phyloP scores from a whole-genome alignment of 441 rosid genomes.

The Arabidopsis lyrata region DNA sequence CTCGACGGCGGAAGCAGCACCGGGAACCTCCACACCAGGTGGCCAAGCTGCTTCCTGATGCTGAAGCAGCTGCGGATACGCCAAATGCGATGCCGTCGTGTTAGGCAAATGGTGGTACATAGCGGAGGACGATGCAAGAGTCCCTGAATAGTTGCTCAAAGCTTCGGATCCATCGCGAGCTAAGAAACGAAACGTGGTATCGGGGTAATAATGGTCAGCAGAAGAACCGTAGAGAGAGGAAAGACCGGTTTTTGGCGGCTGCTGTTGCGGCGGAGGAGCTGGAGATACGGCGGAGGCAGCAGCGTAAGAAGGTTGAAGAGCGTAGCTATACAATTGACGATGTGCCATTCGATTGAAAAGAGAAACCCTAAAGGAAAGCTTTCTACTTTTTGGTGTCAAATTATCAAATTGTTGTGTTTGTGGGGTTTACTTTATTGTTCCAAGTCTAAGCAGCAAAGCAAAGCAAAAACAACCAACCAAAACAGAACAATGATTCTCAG shows the following conservation, averaged over 20 bases:
- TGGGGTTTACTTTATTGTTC: constrained; percentile 28
- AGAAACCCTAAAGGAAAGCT: constrained; percentile 47
- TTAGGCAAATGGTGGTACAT: constrained; percentile 50
- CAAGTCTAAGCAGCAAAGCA: constrained; percentile 19
- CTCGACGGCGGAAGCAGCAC: constrained; percentile 52
- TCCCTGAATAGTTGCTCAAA: constrained; percentile 43
- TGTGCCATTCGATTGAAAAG: constrained; percentile 55
- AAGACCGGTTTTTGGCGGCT: constrained; percentile 22
- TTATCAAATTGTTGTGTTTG: background rate
- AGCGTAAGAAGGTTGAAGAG: constrained; percentile 47
- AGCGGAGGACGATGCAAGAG: constrained; percentile 44
- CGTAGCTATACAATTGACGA: constrained; percentile 58
- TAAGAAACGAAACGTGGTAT: constrained; percentile 35
- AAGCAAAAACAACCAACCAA: background rate
- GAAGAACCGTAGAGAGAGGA: constrained; percentile 48
- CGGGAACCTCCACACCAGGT: constrained; percentile 55
- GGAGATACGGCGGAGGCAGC: constrained; percentile 50
- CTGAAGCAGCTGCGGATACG: constrained; percentile 47
- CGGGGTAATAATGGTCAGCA: constrained; percentile 43
- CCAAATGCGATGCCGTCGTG: constrained; percentile 44
- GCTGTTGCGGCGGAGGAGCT: constrained; percentile 36
- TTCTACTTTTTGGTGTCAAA: constrained; percentile 34
- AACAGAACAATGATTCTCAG: constrained; percentile 12
- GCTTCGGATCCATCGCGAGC: constrained; percentile 45
- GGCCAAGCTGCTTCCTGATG: constrained; percentile 54